A percentile compares a stretch with the other conserved stretches of the same genome.
Evolutionary conservation across 1,284 basidiomycete species (phyloP).

Genomic region (Sporisorium scitamineum): DNA sequence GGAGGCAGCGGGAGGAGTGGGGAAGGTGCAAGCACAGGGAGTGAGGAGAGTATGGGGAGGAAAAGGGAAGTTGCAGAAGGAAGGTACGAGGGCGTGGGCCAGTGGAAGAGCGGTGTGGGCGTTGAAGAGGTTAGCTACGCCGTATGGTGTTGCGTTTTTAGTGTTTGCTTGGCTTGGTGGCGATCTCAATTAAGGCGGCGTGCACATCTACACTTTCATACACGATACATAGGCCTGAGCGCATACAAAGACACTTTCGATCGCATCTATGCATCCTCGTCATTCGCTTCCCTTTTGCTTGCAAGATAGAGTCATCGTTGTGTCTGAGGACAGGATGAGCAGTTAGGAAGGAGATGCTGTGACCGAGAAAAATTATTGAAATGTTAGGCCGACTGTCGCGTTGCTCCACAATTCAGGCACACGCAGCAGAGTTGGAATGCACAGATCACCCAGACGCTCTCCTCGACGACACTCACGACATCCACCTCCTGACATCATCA

Average conservation of each 20-base stretch:
- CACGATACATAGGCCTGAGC: no score
- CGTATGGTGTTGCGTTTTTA: slow-evolving; percentile 66
- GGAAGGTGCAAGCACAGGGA: not conserved
- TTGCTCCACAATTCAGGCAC: slow-evolving; percentile 13
- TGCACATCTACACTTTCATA: no score
- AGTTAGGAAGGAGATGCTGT: not conserved
- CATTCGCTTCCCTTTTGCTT: not conserved
- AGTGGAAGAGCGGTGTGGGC: slow-evolving; percentile 57
- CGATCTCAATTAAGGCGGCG: slow-evolving; percentile 50
- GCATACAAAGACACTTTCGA: not conserved
- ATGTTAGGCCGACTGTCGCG: not conserved
- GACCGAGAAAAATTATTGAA: not conserved
- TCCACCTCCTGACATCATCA: slow-evolving; percentile 6
- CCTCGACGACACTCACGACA: slow-evolving; percentile 20
- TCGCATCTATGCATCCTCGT: not conserved
- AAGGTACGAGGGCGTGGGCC: slow-evolving; percentile 51
- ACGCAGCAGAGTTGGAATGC: no score
- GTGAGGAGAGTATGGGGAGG: slow-evolving; percentile 12
- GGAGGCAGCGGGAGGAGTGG: not conserved
- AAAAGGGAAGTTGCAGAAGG: slow-evolving; percentile 29
- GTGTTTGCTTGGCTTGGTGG: slow-evolving; percentile 68
- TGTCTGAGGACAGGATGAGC: not conserved
- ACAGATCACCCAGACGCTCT: slow-evolving; percentile 24
- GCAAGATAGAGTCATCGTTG: not conserved
- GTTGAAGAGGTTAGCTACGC: slow-evolving; percentile 54